Evolutionary conservation across 1,284 basidiomycete species (phyloP), one percentile per base, ranked within the genome.

Genomic region (Puccinia novopanici): DNA sequence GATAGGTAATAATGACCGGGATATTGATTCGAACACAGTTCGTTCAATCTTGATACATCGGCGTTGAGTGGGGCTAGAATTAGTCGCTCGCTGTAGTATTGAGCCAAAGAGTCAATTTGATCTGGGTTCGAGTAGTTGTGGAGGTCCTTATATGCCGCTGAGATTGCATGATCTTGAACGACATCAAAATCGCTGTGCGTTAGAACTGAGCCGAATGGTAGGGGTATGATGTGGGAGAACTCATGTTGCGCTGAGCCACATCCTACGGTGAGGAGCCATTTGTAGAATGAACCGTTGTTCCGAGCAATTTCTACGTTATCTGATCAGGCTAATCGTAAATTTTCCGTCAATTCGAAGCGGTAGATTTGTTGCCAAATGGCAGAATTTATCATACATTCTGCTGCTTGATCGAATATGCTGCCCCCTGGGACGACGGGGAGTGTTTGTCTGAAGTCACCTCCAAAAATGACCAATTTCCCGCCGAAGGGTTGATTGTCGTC

Each of bases 391-490:
- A n/a, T n/a, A n/a, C n/a, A n/a, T n/a, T n/a, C n/a, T n/a, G n/a
- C n/a, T n/a, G n/a, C n/a, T n/a, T n/a, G n/a, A 27, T 45, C 61
- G 40, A 57, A 61, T 9, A 75, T 42, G 22, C 54, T 61, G 0
- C 10, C 55, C 10, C 13, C 40, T n/a, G n/a, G n/a, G n/a, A n/a
- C n/a, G n/a, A n/a, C n/a, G n/a, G n/a, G n/a, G n/a, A n/a, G n/a
- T n/a, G 34, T 57, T 40, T 74, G 72, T 5, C 72, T n/a, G 37
- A 74, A 74, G 19, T 74, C 72, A 0, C 72, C n/a, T n/a, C n/a
- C n/a, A n/a, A n/a, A n/a, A n/a, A n/a, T n/a, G n/a, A n/a, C n/a
- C n/a, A n/a, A n/a, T n/a, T n/a, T n/a, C n/a, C n/a, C 72, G 5
- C 76, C 76, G 54, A 78, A 78, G 2, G 76, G 76, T 2, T n/a